Base-by-base conservation (phyloP, 352 stramenopile genomes). In the Globisporangium cylindrosporum region DNA sequence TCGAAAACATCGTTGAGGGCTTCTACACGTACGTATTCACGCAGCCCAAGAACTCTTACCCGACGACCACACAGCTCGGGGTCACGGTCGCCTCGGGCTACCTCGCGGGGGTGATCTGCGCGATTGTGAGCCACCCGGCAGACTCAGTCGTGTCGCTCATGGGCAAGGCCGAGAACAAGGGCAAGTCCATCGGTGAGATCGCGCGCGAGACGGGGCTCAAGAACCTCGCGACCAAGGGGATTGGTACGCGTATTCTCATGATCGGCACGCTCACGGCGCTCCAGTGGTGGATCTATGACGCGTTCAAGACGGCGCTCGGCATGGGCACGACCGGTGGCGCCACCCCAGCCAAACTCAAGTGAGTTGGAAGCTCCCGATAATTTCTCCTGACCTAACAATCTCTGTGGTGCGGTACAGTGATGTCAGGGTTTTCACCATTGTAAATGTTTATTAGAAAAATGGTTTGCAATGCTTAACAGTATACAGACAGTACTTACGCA, bases 131-230 rank as follows among this genome's bases (percentile, higher is more conserved):
- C 73, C 98, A 99, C 89, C 97, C 98, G 59, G 97, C 97, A 59
- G 98, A 99, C 86, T 99, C 96, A 54, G 90, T 99, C 60, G 93
- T 99, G 71, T 99, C 97, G 59, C 98, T 99, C 82, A 96, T 97
- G 88, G 90, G 91, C 77, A 96, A 96, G 82, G 73, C 83, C n/a
- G 86, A 93, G 70, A 97, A 97, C 86, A 92, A 92, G 74, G 88
- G 88, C 72, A 96, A 96, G 84, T 77, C 82, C 67, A 91, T 97
- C n/a, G 89, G 85, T 64, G 79, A 92, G 73, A 97, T 98, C 60
- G 86, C 88, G 46, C 89, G 71, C 66, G 88, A 95, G 73, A 88
- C 82, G 34, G 88, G 88, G 22, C 41, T 94, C 51, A 68, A 79
- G 63, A 93, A 94, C 74, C 74, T 95, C 59, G 85, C 85, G 57